phyloP scores from a whole-genome alignment of 2,329 filamentous ascomycete species.

The Xylaria sp. region DNA sequence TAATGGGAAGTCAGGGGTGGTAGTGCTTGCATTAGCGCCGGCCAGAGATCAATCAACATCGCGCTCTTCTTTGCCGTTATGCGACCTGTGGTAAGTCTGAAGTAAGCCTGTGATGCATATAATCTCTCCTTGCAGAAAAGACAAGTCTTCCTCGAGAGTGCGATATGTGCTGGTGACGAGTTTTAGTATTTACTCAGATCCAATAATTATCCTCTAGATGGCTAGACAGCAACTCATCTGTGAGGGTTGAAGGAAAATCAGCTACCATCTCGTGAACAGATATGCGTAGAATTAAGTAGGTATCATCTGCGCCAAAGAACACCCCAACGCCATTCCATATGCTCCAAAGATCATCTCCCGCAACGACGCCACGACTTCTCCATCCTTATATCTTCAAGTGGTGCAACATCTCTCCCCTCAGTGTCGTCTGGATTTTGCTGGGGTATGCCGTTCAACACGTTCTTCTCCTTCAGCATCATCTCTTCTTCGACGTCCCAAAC shows the following conservation, averaged over 20 bases:
- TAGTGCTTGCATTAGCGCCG: slow-evolving; percentile 36
- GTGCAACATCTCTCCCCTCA: neutral
- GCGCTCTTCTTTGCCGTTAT: too few relatives aligned
- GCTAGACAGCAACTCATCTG: neutral
- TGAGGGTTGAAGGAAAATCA: neutral
- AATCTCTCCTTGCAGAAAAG: too few relatives aligned
- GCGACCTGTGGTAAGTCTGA: too few relatives aligned
- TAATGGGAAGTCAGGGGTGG: too few relatives aligned
- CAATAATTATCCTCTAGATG: neutral
- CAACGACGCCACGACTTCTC: neutral
- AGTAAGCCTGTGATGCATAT: too few relatives aligned
- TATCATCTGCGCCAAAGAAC: slow-evolving; percentile 21
- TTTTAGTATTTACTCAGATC: neutral
- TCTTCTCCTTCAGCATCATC: slow-evolving; percentile 25
- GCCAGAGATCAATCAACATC: neutral
- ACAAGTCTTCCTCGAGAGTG: too few relatives aligned
- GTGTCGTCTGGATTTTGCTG: neutral
- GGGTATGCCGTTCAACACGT: neutral
- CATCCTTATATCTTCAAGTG: neutral
- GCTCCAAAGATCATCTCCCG: slow-evolving; percentile 40
- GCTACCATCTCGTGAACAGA: neutral
- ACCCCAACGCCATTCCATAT: slow-evolving; percentile 53
- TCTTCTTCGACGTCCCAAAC: slow-evolving; percentile 70
- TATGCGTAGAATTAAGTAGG: neutral
- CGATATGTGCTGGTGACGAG: too few relatives aligned